These are phyloP conservation scores for Agrocybe praecox DNA, from an alignment of 768 basidiomycete genomes.

Conservation along the genomic window DNA sequence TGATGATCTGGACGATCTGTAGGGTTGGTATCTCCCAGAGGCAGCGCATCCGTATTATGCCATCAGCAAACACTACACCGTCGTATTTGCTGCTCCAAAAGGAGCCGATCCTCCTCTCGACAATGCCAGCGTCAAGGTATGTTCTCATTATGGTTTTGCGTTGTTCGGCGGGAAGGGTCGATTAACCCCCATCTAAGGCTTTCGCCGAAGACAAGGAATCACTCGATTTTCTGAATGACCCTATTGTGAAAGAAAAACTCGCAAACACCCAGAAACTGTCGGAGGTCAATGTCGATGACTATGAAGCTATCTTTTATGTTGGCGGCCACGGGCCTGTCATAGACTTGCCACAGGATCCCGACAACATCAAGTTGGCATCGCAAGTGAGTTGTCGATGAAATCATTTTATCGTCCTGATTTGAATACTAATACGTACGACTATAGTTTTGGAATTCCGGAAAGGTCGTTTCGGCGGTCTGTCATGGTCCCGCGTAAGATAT, in stretches of 20 bases:
- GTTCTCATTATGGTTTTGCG: neutral
- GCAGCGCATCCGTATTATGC: slow-evolving; percentile 73
- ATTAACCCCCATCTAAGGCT: slow-evolving; percentile 27
- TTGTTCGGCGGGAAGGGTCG: neutral
- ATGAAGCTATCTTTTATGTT: slow-evolving; percentile 76
- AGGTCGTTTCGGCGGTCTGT: slow-evolving; percentile 74
- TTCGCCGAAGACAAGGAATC: slow-evolving; percentile 56
- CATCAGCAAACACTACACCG: slow-evolving; percentile 47
- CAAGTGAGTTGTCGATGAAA: slow-evolving; percentile 38
- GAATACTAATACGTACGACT: neutral
- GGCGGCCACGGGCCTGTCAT: slow-evolving; percentile 82
- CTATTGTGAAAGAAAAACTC: slow-evolving; percentile 51
- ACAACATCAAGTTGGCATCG: slow-evolving; percentile 58
- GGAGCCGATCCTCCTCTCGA: slow-evolving; percentile 78
- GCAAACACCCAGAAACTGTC: slow-evolving; percentile 59
- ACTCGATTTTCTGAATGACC: slow-evolving; percentile 61
- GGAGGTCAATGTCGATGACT: slow-evolving; percentile 60
- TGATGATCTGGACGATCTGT: neutral
- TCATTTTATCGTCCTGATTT: neutral
- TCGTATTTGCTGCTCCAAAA: slow-evolving; percentile 62
- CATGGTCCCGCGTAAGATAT: slow-evolving; percentile 71
- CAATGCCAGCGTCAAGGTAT: slow-evolving; percentile 51
- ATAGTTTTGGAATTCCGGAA: slow-evolving; percentile 70
- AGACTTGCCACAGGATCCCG: slow-evolving; percentile 62
- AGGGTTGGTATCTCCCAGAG: slow-evolving; percentile 84